These are phyloP conservation scores for Pestalotiopsis sp. DNA, from an alignment of 2,329 filamentous ascomycete species.

Conservation along the genomic window DNA sequence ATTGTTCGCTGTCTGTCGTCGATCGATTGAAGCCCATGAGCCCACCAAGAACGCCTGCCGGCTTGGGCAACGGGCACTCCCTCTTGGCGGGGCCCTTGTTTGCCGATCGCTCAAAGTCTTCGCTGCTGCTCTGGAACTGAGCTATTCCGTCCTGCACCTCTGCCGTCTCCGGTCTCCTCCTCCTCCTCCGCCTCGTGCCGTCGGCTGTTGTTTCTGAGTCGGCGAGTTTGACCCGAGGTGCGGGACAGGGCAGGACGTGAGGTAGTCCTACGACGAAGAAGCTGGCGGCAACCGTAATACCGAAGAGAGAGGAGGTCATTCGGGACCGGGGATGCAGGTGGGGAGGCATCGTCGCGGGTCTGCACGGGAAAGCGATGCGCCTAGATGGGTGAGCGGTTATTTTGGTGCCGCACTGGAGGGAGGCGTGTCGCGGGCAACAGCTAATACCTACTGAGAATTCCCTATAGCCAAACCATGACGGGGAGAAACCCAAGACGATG, in stretches of 20 bases:
- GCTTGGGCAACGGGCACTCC: conserved; percentile 93
- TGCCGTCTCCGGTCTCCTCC: conserved; percentile 40
- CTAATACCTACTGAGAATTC: neutral
- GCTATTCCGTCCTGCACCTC: conserved; percentile 50
- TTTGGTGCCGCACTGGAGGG: neutral
- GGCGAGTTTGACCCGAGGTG: conserved; percentile 73
- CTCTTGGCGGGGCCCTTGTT: conserved; percentile 50
- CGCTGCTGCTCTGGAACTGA: conserved; percentile 45
- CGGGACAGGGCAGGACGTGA: conserved; percentile 89
- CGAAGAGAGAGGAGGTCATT: conserved; percentile 92
- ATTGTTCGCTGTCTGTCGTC: conserved; percentile 18
- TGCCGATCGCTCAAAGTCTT: conserved; percentile 32
- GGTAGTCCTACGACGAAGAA: conserved; percentile 92
- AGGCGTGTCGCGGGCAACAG: neutral
- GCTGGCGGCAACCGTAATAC: conserved; percentile 84
- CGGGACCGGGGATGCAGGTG: conserved; percentile 92
- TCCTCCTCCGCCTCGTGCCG: conserved; percentile 41
- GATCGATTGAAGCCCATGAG: conserved; percentile 68
- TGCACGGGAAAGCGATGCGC: neutral
- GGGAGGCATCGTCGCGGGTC: conserved; percentile 65
- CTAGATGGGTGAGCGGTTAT: neutral
- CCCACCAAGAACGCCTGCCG: conserved; percentile 75
- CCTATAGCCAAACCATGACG: conserved; percentile 4
- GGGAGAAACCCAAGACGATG: neutral
- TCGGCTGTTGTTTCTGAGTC: conserved; percentile 57